These are phyloP conservation scores for Extremus antarcticus DNA, from an alignment of 495 filamentous ascomycete genomes.

Conservation along the genomic window DNA sequence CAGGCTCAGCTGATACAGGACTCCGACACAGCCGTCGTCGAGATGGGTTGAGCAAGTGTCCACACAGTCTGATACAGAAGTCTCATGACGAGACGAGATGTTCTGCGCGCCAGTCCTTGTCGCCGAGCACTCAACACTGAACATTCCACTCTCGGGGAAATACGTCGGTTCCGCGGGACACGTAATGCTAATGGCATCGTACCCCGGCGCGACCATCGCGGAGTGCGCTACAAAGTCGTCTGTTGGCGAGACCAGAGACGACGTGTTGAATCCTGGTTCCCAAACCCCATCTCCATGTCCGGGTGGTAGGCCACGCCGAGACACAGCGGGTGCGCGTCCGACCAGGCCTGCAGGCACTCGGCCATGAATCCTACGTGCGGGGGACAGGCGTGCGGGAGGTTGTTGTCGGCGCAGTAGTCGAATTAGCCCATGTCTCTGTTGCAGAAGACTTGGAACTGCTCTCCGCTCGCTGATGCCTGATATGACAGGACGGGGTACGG, in stretches of 20 bases:
- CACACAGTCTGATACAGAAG: neutral
- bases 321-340: neutral
- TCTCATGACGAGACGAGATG: neutral
- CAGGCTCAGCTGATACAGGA: neutral
- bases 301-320: neutral
- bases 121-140: neutral
- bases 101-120: neutral
- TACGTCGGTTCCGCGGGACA: neutral
- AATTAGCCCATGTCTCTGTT: neutral
- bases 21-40: neutral
- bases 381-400: neutral
- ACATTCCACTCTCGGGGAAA: neutral
- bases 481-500: neutral
- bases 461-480: neutral
- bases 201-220: neutral
- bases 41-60: neutral
- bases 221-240: neutral
- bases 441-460: neutral
- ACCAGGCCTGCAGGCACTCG: neutral
- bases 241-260: neutral
- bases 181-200: neutral
- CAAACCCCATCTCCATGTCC: neutral
- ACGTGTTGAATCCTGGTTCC: neutral
- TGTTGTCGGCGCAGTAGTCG: neutral
- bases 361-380: neutral